Evolutionary conservation across 108 stramenopile genomes (phyloP).

Genomic region (Skeletonema costatum): DNA sequence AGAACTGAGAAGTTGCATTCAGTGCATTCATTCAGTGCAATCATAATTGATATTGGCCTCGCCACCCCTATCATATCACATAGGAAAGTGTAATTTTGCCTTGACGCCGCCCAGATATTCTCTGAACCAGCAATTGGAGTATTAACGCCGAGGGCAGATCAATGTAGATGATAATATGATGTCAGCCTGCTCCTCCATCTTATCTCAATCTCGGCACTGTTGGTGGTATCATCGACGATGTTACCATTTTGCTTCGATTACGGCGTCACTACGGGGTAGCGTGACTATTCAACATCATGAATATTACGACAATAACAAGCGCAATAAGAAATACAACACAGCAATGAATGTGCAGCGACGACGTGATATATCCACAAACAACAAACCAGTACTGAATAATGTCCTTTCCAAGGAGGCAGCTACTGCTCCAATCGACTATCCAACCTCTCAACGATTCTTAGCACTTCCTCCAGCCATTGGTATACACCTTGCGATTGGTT

Average conservation of each 20-base stretch:
- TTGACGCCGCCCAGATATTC: no score
- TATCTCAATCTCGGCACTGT: no score
- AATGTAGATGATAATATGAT: no score
- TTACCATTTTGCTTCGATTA: not conserved
- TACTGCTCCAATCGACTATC: slow-evolving; percentile 16
- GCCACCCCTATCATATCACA: no score
- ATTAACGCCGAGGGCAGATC: no score
- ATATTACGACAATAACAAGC: not conserved
- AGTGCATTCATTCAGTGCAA: no score
- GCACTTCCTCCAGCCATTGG: slow-evolving; percentile 54
- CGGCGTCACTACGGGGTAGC: not conserved
- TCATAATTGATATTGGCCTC: no score
- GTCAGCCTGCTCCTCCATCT: no score
- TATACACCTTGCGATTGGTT: slow-evolving; percentile 59
- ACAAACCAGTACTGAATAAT: not conserved
- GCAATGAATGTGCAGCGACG: not conserved
- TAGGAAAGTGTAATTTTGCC: no score
- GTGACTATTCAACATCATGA: not conserved
- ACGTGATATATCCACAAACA: not conserved
- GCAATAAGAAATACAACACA: not conserved
- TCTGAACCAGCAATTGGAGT: no score
- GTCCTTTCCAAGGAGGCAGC: slow-evolving; percentile 37
- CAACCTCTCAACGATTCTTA: slow-evolving; percentile 23
- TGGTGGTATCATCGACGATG: not conserved
- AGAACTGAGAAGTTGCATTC: no score